These are phyloP conservation scores for Lactarius quietus DNA, from an alignment of 768 basidiomycete species.

Conservation along the genomic window DNA sequence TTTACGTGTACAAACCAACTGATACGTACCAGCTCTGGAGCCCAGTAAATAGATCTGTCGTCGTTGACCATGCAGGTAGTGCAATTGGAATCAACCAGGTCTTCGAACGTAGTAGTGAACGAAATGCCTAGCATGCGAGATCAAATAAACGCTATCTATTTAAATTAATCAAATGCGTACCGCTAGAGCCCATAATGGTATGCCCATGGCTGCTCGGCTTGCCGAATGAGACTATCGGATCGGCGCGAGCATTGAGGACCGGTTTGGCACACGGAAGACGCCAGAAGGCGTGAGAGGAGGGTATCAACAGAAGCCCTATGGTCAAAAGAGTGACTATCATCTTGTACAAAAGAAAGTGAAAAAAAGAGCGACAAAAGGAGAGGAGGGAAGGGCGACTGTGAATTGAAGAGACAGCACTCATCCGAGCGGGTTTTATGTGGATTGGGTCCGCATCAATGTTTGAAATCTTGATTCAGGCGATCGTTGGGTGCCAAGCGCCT, in stretches of 20 bases:
- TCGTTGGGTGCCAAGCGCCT: neutral
- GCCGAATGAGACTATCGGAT: conserved; percentile 21
- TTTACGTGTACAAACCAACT: neutral
- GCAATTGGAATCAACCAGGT: conserved; percentile 11
- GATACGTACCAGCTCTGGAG: conserved; percentile 15
- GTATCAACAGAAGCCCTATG: conserved; percentile 10
- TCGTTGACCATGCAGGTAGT: conserved; percentile 22
- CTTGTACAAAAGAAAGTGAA: neutral
- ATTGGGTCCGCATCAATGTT: neutral
- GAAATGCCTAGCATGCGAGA: conserved; percentile 5
- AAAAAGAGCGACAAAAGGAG: conserved; percentile 17
- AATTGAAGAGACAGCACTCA: neutral
- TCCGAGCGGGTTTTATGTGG: conserved; percentile 7
- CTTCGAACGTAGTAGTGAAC: conserved; percentile 1
- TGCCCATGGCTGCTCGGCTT: conserved; percentile 7
- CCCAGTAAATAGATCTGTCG: conserved; percentile 22
- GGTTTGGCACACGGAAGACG: conserved; percentile 17
- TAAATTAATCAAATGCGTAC: neutral
- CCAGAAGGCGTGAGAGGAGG: conserved; percentile 19
- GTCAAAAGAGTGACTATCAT: conserved; percentile 12
- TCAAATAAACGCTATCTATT: neutral
- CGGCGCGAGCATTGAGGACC: conserved; percentile 5
- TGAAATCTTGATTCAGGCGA: neutral
- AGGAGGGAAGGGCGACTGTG: conserved; percentile 4
- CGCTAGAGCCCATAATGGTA: conserved; percentile 19